phyloP scores from a whole-genome alignment of 805 yeast species.

The Hanseniaspora jakobsenii region DNA sequence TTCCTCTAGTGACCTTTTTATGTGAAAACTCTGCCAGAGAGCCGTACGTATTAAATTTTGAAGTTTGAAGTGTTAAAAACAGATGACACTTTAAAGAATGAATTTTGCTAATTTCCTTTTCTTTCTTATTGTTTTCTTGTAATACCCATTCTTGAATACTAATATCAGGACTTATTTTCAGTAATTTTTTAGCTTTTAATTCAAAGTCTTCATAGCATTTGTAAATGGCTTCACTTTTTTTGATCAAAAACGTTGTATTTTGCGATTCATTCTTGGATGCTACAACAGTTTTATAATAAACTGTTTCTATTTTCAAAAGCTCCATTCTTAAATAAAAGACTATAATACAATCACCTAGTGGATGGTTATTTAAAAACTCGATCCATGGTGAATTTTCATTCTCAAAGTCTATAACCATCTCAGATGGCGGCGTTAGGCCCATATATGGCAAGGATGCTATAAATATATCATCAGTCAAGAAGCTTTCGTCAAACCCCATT shows the following conservation, averaged over 20 bases:
- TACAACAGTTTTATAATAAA: slow-evolving; percentile 7
- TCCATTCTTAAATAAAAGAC: slow-evolving; percentile 7
- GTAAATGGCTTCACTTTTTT: background rate
- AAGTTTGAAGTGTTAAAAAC: no score
- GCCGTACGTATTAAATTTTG: no score
- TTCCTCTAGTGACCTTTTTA: no score
- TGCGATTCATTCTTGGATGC: slow-evolving; percentile 9
- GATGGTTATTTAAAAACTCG: background rate
- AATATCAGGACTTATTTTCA: background rate
- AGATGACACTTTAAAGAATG: background rate
- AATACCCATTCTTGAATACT: slow-evolving; percentile 2
- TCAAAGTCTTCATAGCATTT: slow-evolving; percentile 11
- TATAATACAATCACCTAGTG: background rate
- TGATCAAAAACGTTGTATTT: background rate
- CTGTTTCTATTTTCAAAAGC: slow-evolving; percentile 7
- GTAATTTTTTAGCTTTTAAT: background rate
- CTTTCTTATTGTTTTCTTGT: background rate
- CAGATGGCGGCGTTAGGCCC: no score
- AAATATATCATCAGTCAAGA: slow-evolving; percentile 3
- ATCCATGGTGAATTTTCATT: slow-evolving; percentile 13
- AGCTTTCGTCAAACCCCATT: slow-evolving; percentile 7
- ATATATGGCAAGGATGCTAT: background rate
- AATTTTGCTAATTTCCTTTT: no score
- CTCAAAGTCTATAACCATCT: background rate
- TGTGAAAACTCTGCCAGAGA: no score